Base-by-base conservation (phyloP, 108 stramenopile genomes). In the Cyclotella sp. region DNA sequence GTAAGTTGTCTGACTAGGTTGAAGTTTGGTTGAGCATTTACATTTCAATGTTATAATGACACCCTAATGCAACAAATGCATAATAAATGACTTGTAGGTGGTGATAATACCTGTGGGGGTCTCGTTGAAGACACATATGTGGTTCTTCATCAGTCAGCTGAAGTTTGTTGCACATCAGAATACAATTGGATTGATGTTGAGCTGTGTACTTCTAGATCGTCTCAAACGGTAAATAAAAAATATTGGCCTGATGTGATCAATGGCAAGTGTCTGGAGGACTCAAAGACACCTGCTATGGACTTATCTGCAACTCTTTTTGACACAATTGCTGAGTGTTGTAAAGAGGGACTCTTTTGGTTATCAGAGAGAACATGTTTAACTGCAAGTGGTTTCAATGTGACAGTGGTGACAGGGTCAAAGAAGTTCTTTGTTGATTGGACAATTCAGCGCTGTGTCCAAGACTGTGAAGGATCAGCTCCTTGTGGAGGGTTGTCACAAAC, bases 161-260 rank as follows among this genome's bases (percentile, higher is more conserved):
- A 68, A 53, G 68, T 16, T 10, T 68, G 68, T 42, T 68, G 68
- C 52, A 14, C 51, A 3, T 9, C 15, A 12, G 68, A 68, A 68
- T 68, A 68, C 22, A 40, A 39, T n/a, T 68, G 68, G 68, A 53
- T 68, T 19, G 68, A 68, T 40, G 34, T 15, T 52, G 68, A 53
- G 34, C 34, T 68, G 7, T 68, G 68, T 53, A 29, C 68, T 40
- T 10, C 51, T 34, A 53, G 68, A 34, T 42, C 68, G 34, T 28
- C n/a, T 8, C 68, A 53, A 22, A 21, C 46, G 0, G 19, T 4
- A 7, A 9, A 4, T 18, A 27, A 7, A 0, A 68, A 68, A 27
- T 68, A 68, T 40, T 68, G 68, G 68, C 42, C 68, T 13, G 68
- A 68, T 28, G 53, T 52, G 68, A 30, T 15, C 11, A 66, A 47